Evolutionary conservation across 148 eudicot species (phyloP), one percentile per base, ranked within the genome.

Genomic region (Rhododendron henanense): DNA sequence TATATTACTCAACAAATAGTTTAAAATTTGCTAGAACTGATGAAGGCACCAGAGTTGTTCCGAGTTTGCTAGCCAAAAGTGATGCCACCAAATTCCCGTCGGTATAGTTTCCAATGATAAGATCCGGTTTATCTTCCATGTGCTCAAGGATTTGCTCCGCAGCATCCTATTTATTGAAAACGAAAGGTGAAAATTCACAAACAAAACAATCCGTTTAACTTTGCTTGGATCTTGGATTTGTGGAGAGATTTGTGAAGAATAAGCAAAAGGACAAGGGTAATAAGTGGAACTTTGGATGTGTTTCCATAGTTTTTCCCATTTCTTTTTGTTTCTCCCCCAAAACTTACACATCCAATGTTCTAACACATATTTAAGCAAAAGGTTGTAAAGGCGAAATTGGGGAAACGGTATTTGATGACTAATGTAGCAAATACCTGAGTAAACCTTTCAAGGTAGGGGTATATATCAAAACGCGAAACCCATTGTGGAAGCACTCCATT

Each of bases 1-100:
- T 37, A 83, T 23, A 53, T 75, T 33, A 23, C 23, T 19, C 0
- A 31, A 47, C 21, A 71, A 45, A 69, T 23, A 23, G 53, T 6
- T 73, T 16, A 39, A 31, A 18, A n/a, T 25, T 31, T 10, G 37
- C 47, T 9, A 81, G 75, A 67, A 45, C 6, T 23, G n/a, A 55
- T n/a, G 37, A 51, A 85, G 44, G 59, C n/a, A 48, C 81, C 99
- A 95, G 91, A 82, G 99, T 94, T 44, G 89, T 93, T 83, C 95
- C 98, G 23, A 96, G 97, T 86, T 95, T 96, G 88, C 89, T 93
- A 69, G 99, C 99, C 97, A 94, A 90, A 31, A 96, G 94, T 21
- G 99, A 90, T 48, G 99, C 99, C 65, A 96, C 98, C 83, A 96
- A 87, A 85, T 96, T 96, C 63, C 98, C 99, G 82, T 96, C 99